Conservation (phyloP, 768 basidiomycete genomes). For the Mycena leptocephala region DNA sequence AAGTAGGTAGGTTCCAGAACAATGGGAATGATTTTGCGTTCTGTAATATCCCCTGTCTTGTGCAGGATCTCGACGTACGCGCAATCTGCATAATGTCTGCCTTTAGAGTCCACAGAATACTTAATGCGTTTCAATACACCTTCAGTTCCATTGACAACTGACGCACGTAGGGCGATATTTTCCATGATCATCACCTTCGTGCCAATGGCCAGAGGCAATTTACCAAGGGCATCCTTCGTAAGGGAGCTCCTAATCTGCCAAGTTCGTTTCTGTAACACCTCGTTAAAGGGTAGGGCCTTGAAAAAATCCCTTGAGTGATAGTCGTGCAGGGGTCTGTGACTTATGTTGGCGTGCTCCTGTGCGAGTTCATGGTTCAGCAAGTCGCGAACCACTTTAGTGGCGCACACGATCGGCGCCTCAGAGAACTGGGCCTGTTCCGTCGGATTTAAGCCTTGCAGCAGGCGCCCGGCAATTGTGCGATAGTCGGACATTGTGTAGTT, state of each 20-base stretch:
- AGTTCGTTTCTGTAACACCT: neutral
- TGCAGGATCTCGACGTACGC: neutral
- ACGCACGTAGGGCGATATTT: neutral
- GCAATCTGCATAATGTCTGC: neutral
- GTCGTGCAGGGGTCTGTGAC: neutral
- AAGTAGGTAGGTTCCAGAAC: neutral
- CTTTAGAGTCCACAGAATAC: neutral
- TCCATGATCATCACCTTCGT: constrained; percentile 13
- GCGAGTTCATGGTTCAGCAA: neutral
- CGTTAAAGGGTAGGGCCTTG: neutral
- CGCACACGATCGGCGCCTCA: neutral
- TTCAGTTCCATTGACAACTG: neutral
- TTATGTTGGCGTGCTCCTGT: neutral
- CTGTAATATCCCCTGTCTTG: too few relatives aligned
- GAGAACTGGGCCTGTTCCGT: neutral
- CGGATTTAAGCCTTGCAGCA: neutral
- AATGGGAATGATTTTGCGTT: neutral
- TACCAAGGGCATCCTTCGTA: neutral
- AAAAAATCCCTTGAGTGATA: neutral
- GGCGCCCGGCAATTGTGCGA: neutral
- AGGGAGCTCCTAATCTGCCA: neutral
- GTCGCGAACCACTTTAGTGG: neutral
- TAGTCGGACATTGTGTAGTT: neutral
- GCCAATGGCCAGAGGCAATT: neutral
- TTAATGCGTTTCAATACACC: neutral